These are phyloP conservation scores for Fagus crenata DNA, from an alignment of 306 rosid genomes.

Conservation along the genomic window DNA sequence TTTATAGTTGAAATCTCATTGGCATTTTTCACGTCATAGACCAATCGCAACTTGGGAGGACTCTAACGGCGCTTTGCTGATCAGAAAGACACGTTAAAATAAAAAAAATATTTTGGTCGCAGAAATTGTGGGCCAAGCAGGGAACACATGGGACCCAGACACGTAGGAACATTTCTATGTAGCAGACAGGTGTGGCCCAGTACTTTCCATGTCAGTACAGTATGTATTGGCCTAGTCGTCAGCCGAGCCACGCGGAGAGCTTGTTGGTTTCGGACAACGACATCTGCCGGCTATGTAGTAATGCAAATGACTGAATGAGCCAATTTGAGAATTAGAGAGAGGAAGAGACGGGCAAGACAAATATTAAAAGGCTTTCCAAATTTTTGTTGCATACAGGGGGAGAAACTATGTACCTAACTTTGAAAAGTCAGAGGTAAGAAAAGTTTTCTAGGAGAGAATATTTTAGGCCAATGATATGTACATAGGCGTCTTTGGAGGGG, in stretches of 20 bases:
- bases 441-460: not conserved
- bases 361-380: not conserved
- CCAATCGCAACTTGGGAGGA: slow-evolving; percentile 36
- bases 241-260: slow-evolving; percentile 47
- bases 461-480: not conserved
- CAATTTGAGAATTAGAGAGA: too few relatives aligned
- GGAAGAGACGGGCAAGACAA: too few relatives aligned
- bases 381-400: not conserved
- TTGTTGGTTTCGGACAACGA: slow-evolving; percentile 44
- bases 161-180: slow-evolving; percentile 25
- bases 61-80: slow-evolving; percentile 21
- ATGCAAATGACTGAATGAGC: too few relatives aligned
- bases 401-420: not conserved
- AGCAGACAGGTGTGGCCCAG: slow-evolving; percentile 54
- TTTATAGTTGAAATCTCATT: slow-evolving; percentile 36
- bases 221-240: slow-evolving; percentile 27
- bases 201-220: slow-evolving; percentile 40
- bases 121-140: not conserved
- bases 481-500: too few relatives aligned
- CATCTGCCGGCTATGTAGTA: slow-evolving; percentile 59
- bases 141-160: slow-evolving; percentile 61
- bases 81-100: slow-evolving; percentile 8
- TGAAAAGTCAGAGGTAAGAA: not conserved
- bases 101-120: slow-evolving; percentile 4
- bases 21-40: slow-evolving; percentile 30